Base-by-base conservation (phyloP, 495 filamentous ascomycete genomes). In the Xylaria venustula region DNA sequence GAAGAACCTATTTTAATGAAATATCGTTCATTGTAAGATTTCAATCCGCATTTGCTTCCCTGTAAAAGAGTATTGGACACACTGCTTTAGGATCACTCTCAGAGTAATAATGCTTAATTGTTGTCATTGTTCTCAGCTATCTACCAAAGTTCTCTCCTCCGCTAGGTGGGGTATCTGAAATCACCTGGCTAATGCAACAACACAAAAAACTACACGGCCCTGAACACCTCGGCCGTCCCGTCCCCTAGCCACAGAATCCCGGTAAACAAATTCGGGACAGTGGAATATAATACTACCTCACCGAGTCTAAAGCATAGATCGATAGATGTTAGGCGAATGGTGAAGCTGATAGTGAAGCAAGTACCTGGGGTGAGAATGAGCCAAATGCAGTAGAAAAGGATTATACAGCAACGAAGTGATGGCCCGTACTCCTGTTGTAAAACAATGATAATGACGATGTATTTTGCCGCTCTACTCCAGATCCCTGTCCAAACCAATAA, bases 401-500 rank as follows among this genome's bases (percentile, higher is more conserved):
- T 67, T 65, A 69, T 69, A 69, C 64, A 71, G 62, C 54, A 65
- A 47, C 59, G 60, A 56, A 62, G 53, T 30, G 15, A 53, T 22
- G 44, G 58, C 51, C 63, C 11, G n/a, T 46, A 47, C 42, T 34
- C 41, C 61, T 58, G 57, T 60, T 64, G 58, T 61, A 46, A 48
- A 61, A 59, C 55, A 28, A 53, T 36, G 47, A 46, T 23, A 11
- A 45, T 44, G 37, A 17, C 32, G 37, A 45, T 55, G 37, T 32
- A 44, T 55, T 54, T 54, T 45, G 28, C 61, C 60, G 55, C 60
- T 32, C 64, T 62, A 64, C 60, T 67, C 69, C 58, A 60, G 66
- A 54, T 61, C 62, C 46, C 42, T 69, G 62, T 67, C 69, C 67
- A 66, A 67, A 46, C 67, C 67, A n/a, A 12, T 46, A 41, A 71